Base-by-base conservation (phyloP, 2,329 filamentous ascomycete species). In the Didymella pomorum region DNA sequence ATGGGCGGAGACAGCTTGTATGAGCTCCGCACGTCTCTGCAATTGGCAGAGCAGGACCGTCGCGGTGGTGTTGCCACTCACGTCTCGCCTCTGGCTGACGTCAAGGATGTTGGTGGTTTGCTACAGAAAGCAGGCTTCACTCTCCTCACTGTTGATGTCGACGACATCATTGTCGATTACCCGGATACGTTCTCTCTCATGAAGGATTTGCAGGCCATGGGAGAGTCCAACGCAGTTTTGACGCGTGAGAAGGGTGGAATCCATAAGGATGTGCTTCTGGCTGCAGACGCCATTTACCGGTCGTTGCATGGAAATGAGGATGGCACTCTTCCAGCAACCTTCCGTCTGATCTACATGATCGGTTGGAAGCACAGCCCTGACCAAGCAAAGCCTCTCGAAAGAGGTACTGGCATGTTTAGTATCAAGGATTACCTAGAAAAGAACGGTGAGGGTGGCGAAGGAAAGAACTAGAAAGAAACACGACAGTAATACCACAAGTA, bases 301-400 rank as follows among this genome's bases (percentile, higher is more conserved):
- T 88, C 90, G 73, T 79, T 99, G 56, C 93, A 99, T 76, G 93
- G 91, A 18, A 93, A 96, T 48, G 69, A 78, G 44, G 79, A 81
- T 70, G 90, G 86, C 20, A 86, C 81, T 2, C 66, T 83, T 2
- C 95, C 95, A 0, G 95, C 95, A 1, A 99, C 95, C 0, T 99
- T 97, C 74, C 86, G 95, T 67, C 84, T 97, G 68, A 97, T 99
- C 61, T 97, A 95, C 77, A 97, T 98, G 93, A 99, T 99, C 78
- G 95, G 95, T 0, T 99, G 95, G 95, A 96, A 94, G 74, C 91
- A 93, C 66, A 89, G 91, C 2, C 84, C 85, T 28, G 86, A 88
- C 52, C 93, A 98, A 79, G 83, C 89, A 2, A 83, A 94, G 78
- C 93, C 95, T 5, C 79, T 98, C 57, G 79, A 89, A 65, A 86